Base-by-base conservation (phyloP, 1,284 basidiomycete species). In the Apiotrichum mycotoxinovorans region DNA sequence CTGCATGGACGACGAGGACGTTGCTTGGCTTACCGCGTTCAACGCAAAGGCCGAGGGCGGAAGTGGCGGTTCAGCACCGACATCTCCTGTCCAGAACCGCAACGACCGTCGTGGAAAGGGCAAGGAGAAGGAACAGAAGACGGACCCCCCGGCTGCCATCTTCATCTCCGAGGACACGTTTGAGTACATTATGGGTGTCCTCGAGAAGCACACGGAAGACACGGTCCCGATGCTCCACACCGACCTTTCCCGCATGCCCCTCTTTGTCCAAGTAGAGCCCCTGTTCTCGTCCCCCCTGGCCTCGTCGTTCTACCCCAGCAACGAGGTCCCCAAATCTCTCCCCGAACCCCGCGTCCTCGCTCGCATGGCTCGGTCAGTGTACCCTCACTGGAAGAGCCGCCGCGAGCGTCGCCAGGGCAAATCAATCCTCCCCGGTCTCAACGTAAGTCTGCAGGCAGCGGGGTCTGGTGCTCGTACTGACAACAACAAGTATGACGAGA, bases 1-100 rank as follows among this genome's bases (percentile, higher is more conserved):
- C 74, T 89, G 86, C 66, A 89, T 98, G 87, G 96, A 98, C 70
- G 96, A 98, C 74, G 88, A 91, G 38, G 96, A 98, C 78, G 85
- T 88, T 66, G 87, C 89, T 56, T 98, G 95, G 94, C 83, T 98
- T 38, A 86, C 89, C 62, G 87, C 86, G 74, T 91, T 91, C 73
- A 98, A 98, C 67, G 88, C 89, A 2, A 84, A 89, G 48, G 89
- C 91, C 20, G 91, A 92, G 71, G 88, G 91, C 17, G 87, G 87
- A 2, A 87, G 87, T 58, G 46, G 77, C 0, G 77, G 76, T 38
- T 80, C 79, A 0, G n/a, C 35, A 11, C 49, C 57, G 34, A 46
- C 52, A 18, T 35, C 51, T 45, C 47, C 58, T 52, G 47, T 57
- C 84, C 61, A 68, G 18, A 64, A 56, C 34, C 69, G 68, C 11